Evolutionary conservation across 2,329 filamentous ascomycete species (phyloP), one percentile per base, ranked within the genome.

Genomic region (Sarocladium oryzae): DNA sequence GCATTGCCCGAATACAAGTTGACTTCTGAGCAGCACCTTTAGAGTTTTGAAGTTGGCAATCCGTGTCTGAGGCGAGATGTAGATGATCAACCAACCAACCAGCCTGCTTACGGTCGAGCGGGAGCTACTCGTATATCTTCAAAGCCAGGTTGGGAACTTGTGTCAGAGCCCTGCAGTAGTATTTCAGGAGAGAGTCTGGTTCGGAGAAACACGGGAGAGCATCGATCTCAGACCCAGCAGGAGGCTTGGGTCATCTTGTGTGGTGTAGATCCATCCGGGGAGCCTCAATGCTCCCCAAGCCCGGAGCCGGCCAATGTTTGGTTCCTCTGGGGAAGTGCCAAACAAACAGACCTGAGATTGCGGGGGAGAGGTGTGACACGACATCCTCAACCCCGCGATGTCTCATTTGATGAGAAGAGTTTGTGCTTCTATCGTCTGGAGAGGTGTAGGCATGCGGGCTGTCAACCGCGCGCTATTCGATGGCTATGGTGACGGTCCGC

Each of bases 261-360:
- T 32, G 4, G 20, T 33, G 43, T 48, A 33, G 43, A 48, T 48
- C 43, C 15, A 48, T 48, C 43, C 15, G 43, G 43, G 28, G 26
- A 48, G 43, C 28, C 28, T 32, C 24, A 28, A 10, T 20, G 20
- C 15, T 43, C 11, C 23, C 40, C 40, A 28, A 8, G 16, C 13
- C 23, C 23, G 23, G 8, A 16, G 4, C n/a, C 21, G n/a, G 23
- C 21, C 40, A 24, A 43, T 11, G 16, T 26, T 4, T 9, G 43
- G 26, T 18, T 24, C 28, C 21, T 21, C 43, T 33, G 43, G 43
- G 26, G 28, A 33, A 33, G 10, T 16, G 9, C 15, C 21, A 23
- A 21, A 5, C 8, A 4, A 20, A n/a, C n/a, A n/a, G n/a, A n/a
- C n/a, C n/a, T n/a, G 6, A 40, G 16, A 40, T 40, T 30, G 40